phyloP scores from a whole-genome alignment of 371 early-diverging fungal species.

The Gilbertella persicaria region DNA sequence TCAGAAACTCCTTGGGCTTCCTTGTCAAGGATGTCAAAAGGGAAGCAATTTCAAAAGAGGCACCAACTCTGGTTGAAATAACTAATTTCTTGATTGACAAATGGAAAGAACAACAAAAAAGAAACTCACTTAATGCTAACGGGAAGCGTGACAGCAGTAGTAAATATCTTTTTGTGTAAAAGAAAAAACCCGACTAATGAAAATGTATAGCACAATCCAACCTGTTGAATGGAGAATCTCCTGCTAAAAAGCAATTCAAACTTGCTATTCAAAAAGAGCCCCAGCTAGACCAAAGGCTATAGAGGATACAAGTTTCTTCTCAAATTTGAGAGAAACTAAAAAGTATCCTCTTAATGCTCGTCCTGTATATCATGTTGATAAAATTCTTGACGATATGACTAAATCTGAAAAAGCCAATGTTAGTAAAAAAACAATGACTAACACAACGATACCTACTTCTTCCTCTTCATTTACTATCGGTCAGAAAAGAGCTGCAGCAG shows the following conservation, averaged over 20 bases:
- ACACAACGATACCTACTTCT: background rate
- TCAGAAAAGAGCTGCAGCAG: background rate
- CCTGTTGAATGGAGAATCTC: background rate
- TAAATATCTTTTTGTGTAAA: slow-evolving; percentile 1
- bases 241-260: slow-evolving; percentile 4
- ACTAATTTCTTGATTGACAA: background rate
- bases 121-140: background rate
- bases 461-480: background rate
- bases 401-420: background rate
- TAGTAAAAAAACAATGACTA: background rate
- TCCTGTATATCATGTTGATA: slow-evolving; percentile 14
- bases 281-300: slow-evolving; percentile 23
- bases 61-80: background rate
- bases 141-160: slow-evolving; percentile 11
- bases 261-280: slow-evolving; percentile 34
- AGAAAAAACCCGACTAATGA: background rate
- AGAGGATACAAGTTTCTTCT: slow-evolving; percentile 14
- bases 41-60: slow-evolving; percentile 1
- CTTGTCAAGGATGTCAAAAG: slow-evolving; percentile 15
- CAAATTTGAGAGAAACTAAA: slow-evolving; percentile 4
- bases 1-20: slow-evolving; percentile 11
- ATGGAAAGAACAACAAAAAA: slow-evolving; percentile 11
- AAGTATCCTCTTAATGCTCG: slow-evolving; percentile 3
- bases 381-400: slow-evolving; percentile 1
- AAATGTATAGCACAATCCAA: background rate